Base-by-base conservation (phyloP, 345 rosid genomes). In the Gossypium longicalyx region DNA sequence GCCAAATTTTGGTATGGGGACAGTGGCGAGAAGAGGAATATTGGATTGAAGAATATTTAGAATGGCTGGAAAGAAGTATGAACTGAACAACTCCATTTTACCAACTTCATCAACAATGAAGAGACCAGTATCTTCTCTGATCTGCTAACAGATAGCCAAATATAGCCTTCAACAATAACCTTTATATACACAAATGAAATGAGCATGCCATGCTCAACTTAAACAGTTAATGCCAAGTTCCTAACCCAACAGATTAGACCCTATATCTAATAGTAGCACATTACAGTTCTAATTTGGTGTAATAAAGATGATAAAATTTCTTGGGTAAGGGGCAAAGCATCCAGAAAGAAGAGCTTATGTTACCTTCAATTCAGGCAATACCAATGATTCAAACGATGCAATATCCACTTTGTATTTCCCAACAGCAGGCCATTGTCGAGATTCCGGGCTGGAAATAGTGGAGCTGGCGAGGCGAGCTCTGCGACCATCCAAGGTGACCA, bases 301-400 rank as follows among this genome's bases (percentile, higher is more conserved):
- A 19, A 19, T 6, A 66, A 43, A 66, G 45, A 25, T 16, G 67
- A 34, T 5, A 34, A 34, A 34, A 34, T 34, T 34, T 34, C 7
- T 34, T 34, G 7, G 41, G 41, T 34, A 34, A 5, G 19, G 45
- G 15, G 66, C 44, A 64, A 64, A 38, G 68, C 68, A 34, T 62
- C 34, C 38, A 27, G 12, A 20, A 38, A 63, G 23, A 41, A n/a
- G 25, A 65, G 34, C 5, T 44, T 2, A 22, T 22, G n/a, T 60
- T 60, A 89, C 92, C 97, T 88, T 90, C 85, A 89, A 78, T 80
- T 84, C 79, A 2, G 97, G 94, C 82, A 89, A 83, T n/a, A 88
- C 89, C 38, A 91, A 48, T 1, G 93, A 83, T 77, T 91, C 93
- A 15, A 91, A 91, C 3, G 93, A 89, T 43, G 86, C 78, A 47